phyloP scores from a whole-genome alignment of 2,329 filamentous ascomycete species.

The Karstenula rhodostoma region DNA sequence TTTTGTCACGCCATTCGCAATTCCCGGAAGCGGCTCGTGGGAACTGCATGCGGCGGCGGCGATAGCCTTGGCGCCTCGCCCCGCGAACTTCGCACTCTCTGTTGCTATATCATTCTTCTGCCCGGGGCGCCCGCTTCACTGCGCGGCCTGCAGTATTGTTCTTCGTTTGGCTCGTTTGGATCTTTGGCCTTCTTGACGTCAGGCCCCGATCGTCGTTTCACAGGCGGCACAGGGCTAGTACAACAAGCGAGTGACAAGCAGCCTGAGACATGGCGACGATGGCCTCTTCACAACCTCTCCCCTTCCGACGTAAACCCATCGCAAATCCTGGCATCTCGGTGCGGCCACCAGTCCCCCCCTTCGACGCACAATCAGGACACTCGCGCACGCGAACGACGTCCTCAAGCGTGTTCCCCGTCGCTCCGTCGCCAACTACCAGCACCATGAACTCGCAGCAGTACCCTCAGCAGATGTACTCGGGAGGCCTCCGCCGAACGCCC shows the following conservation, averaged over 20 bases:
- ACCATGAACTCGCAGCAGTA: slow-evolving; percentile 47
- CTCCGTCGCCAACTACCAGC: slow-evolving; percentile 33
- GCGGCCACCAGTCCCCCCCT: slow-evolving; percentile 32
- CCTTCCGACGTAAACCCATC: slow-evolving; percentile 47
- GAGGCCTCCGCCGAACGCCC: slow-evolving; percentile 63
- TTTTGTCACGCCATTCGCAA: slow-evolving; percentile 29
- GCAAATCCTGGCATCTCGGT: slow-evolving; percentile 42
- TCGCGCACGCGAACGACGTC: slow-evolving; percentile 49
- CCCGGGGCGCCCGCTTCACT: slow-evolving; percentile 18
- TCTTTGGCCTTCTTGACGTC: slow-evolving; percentile 33
- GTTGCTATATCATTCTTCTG: slow-evolving; percentile 17
- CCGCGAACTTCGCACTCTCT: slow-evolving; percentile 14
- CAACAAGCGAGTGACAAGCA: slow-evolving; percentile 30
- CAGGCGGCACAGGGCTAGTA: slow-evolving; percentile 16
- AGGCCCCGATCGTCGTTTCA: slow-evolving; percentile 40
- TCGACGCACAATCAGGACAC: slow-evolving; percentile 40
- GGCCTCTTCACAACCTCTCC: slow-evolving; percentile 21
- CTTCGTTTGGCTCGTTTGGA: slow-evolving; percentile 23
- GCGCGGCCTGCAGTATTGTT: slow-evolving; percentile 2
- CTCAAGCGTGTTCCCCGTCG: slow-evolving; percentile 44
- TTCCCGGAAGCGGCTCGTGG: slow-evolving; percentile 37
- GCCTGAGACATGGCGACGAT: slow-evolving; percentile 5
- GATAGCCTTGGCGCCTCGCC: slow-evolving; percentile 3
- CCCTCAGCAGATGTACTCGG: slow-evolving; percentile 41
- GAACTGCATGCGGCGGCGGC: slow-evolving; percentile 13